Conservation (phyloP, 148 eudicot genomes). For the Bassia scoparia region DNA sequence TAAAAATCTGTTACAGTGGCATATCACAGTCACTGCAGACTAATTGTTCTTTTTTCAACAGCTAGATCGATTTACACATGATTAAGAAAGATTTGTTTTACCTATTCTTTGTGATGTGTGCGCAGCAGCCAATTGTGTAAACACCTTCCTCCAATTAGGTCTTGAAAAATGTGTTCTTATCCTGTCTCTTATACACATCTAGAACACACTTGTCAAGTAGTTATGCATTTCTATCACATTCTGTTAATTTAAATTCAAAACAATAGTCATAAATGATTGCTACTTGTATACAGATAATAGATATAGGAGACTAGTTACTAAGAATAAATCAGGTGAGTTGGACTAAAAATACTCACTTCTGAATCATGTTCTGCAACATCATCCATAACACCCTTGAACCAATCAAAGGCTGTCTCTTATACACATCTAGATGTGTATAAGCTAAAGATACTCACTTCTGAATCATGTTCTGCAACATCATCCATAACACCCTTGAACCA, state of each 20-base stretch:
- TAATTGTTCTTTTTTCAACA: neutral
- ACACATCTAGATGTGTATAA: too few relatives aligned
- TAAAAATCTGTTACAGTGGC: neutral
- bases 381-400: conserved; percentile 41
- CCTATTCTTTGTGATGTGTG: conserved; percentile 65
- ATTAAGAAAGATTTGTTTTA: conserved; percentile 10
- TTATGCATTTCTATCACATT: conserved; percentile 92
- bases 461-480: conserved; percentile 71
- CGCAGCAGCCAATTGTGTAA: conserved; percentile 41
- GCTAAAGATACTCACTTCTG: conserved; percentile 42
- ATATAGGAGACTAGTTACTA: neutral
- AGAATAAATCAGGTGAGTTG: too few relatives aligned
- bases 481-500: conserved; percentile 98
- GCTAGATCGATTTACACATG: neutral
- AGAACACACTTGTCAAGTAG: conserved; percentile 90
- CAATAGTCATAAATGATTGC: neutral
- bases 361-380: conserved; percentile 61
- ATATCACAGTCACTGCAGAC: neutral
- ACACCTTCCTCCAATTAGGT: conserved; percentile 97
- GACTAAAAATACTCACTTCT: neutral
- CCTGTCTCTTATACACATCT: conserved; percentile 92
- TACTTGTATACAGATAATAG: neutral
- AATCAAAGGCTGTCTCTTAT: too few relatives aligned
- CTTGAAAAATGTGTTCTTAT: conserved; percentile 93
- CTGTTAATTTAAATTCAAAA: conserved; percentile 34